Conservation (phyloP, 1,284 basidiomycete species). For the Pseudozyma tsukubaensis region DNA sequence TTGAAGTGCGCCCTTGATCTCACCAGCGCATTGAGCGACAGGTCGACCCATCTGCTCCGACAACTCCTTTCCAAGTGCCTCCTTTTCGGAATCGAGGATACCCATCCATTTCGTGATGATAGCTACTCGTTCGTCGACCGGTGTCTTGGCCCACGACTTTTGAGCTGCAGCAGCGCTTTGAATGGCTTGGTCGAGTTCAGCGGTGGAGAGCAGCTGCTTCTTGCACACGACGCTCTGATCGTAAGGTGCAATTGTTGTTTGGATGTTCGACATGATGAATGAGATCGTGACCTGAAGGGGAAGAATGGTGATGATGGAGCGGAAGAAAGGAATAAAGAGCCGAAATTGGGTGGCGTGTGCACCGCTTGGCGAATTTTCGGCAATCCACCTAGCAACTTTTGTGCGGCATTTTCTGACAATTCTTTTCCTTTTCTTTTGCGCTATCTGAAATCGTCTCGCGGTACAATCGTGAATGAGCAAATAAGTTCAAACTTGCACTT, state of each 20-base stretch:
- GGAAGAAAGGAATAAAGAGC: not conserved
- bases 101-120: constrained; percentile 80
- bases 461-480: too few species aligned
- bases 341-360: not conserved
- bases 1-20: constrained; percentile 83
- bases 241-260: constrained; percentile 72
- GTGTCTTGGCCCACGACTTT: constrained; percentile 77
- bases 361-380: not conserved
- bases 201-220: constrained; percentile 68
- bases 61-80: constrained; percentile 80
- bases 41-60: constrained; percentile 87
- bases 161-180: constrained; percentile 76
- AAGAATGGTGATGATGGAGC: constrained; percentile 4
- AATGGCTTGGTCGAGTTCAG: constrained; percentile 76
- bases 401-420: too few species aligned
- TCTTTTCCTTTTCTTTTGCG: too few species aligned
- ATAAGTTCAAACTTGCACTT: too few species aligned
- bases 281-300: not conserved
- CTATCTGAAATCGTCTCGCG: too few species aligned
- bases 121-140: constrained; percentile 78
- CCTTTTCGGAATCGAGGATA: constrained; percentile 75
- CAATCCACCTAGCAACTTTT: too few species aligned
- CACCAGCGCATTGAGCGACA: constrained; percentile 79
- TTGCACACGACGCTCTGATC: constrained; percentile 70
- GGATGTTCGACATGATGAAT: constrained; percentile 61